Conservation (phyloP, 345 rosid species). For the Angophora floribunda region DNA sequence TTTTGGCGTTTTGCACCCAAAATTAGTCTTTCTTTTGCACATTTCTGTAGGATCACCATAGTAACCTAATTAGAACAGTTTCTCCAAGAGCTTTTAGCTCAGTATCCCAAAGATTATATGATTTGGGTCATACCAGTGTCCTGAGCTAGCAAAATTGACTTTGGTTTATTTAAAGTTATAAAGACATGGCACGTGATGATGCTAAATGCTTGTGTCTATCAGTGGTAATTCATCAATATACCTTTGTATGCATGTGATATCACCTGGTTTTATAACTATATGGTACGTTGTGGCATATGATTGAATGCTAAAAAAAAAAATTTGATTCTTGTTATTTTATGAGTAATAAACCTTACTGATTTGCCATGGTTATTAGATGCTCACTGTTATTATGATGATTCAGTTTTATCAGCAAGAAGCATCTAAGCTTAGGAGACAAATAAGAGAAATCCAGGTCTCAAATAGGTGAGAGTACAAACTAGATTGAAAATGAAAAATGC, state of each 20-base stretch:
- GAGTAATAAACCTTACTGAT: not conserved
- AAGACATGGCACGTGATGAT: not conserved
- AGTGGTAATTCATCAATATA: not conserved
- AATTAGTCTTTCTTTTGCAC: not conserved
- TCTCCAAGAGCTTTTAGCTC: not conserved
- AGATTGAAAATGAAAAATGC: not conserved
- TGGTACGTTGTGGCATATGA: not conserved
- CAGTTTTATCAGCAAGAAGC: constrained; percentile 94
- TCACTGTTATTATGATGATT: not conserved
- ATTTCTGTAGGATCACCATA: not conserved
- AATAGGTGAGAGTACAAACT: constrained; percentile 33
- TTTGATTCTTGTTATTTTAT: not conserved
- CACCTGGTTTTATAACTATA: not conserved
- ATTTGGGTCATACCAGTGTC: not conserved
- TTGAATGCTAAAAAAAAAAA: not conserved
- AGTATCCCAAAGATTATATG: not conserved
- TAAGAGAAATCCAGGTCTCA: constrained; percentile 59
- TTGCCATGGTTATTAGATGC: not conserved
- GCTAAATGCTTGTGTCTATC: not conserved
- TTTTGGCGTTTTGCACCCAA: not conserved
- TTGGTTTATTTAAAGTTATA: not conserved
- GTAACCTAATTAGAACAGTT: not conserved
- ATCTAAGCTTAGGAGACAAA: constrained; percentile 65
- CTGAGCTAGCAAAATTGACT: not conserved
- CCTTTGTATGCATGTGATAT: not conserved